phyloP scores from a whole-genome alignment of 2,329 filamentous ascomycete genomes.

The Botrytis paeoniae region DNA sequence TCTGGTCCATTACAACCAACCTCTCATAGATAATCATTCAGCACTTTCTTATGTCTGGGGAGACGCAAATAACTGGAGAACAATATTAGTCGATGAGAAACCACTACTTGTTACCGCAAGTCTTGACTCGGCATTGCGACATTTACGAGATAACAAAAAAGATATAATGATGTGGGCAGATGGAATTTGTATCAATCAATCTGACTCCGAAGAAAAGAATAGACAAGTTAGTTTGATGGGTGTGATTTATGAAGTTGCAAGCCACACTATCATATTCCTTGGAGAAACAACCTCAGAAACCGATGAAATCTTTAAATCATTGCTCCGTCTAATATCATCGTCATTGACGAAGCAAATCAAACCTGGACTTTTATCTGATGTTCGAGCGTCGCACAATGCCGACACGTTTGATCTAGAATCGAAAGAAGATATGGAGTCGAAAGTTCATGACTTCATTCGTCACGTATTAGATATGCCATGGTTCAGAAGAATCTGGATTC shows the following conservation, averaged over 20 bases:
- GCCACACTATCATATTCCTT: neutral
- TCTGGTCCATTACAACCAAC: neutral
- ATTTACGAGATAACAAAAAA: neutral
- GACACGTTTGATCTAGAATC: neutral
- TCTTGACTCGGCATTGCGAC: neutral
- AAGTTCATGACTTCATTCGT: neutral
- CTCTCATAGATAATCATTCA: neutral
- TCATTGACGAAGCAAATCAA: neutral
- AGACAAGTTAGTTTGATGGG: neutral
- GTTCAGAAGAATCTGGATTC: neutral
- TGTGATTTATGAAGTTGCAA: neutral
- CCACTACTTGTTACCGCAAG: neutral
- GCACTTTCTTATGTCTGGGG: slow-evolving; percentile 1
- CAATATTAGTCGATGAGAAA: neutral
- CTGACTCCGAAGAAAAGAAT: neutral
- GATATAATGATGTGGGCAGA: neutral
- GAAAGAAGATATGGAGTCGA: neutral
- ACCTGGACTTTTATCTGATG: rapidly evolving
- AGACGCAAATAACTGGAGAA: neutral
- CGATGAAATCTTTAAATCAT: neutral
- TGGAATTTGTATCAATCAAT: neutral
- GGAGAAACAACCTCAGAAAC: neutral
- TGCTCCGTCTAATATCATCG: no score
- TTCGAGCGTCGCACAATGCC: rapidly evolving
- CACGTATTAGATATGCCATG: neutral